Base-by-base conservation (phyloP, 257 asterid species). In the Nicotiana noctiflora region DNA sequence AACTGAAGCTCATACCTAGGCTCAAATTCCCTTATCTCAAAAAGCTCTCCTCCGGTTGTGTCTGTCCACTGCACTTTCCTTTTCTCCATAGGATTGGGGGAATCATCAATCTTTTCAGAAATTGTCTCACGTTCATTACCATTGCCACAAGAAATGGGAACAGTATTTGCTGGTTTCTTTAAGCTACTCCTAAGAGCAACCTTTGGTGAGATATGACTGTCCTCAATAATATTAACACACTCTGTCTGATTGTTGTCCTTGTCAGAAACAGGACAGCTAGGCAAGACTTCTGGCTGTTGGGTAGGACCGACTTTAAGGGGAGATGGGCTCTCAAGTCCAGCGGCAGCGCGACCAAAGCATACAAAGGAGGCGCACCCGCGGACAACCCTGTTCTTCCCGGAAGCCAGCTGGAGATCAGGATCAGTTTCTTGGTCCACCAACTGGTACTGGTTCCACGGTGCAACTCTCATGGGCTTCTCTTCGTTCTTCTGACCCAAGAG, bases 371-470 rank as follows among this genome's bases (percentile, higher is more conserved):
- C 89, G 86, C 99, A 95, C 82, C 98, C 91, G 77, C 91, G 92
- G 89, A 88, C 93, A 84, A 85, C 85, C 31, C 84, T 84, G 59
- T 89, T 85, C 92, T 91, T 95, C 83, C 82, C 91, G 83, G 99
- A 86, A 90, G 94, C 99, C 98, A 95, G 97, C 90, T 92, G 98
- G 90, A 89, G 87, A 85, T 90, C 90, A 87, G 95, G 86, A 88
- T 89, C 92, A 74, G 91, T 84, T 79, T 90, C 98, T 88, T 89
- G 95, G 94, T 91, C 96, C 86, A 91, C 98, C 97, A 92, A 91
- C 91, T 91, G 98, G 92, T 94, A 96, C 82, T 94, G 97, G 90
- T 88, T 92, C 97, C 98, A 96, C 89, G 99, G 99, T 2, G 97
- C 83, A 83, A 96, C 98, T 91, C 93, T 96, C 97, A 93, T 92